Base-by-base conservation (phyloP, 345 rosid species). In the Rhizophora apiculata region DNA sequence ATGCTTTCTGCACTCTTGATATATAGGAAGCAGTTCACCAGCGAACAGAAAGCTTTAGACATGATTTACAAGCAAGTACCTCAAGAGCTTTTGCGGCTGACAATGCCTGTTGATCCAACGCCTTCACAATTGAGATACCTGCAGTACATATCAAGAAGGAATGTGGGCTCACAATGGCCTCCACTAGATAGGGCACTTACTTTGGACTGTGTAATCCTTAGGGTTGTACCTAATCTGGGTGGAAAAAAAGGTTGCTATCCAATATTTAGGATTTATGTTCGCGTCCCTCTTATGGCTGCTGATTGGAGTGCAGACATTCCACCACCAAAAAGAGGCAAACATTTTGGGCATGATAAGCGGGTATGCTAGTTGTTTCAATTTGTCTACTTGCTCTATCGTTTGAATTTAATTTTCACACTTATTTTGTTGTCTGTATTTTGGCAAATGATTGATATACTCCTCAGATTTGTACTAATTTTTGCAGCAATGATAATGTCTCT, bases 91-190 rank as follows among this genome's bases (percentile, higher is more conserved):
- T 76, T 90, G 76, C 90, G 80, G 70, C 73, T 82, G 67, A 84
- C 69, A 79, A 86, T 86, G 58, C 88, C 94, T 20, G 60, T 86
- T 20, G 85, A 86, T 81, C 96, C 96, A 0, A 4, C 83, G 74
- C 89, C 96, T 72, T 90, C 94, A 21, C 96, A 88, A 56, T 69
- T 90, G 79, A 86, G 96, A 80, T 90, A 88, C 80, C 85, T 90
- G 68, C 92, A 82, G 71, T 90, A 90, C 62, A 76, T 86, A 74
- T 83, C 96, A n/a, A 82, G 88, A 70, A 84, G 92, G 82, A 83
- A 84, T 67, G 83, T 82, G 70, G 90, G 82, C 36, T 80, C 85
- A 55, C 81, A 78, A 59, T 88, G 93, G 90, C 90, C 92, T 72
- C 90, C 92, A 1, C 73, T 80, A 66, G 92, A 88, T 52, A 84